These are phyloP conservation scores for Drosera spatulata DNA, from an alignment of 179 eudicot genomes.

Conservation along the genomic window DNA sequence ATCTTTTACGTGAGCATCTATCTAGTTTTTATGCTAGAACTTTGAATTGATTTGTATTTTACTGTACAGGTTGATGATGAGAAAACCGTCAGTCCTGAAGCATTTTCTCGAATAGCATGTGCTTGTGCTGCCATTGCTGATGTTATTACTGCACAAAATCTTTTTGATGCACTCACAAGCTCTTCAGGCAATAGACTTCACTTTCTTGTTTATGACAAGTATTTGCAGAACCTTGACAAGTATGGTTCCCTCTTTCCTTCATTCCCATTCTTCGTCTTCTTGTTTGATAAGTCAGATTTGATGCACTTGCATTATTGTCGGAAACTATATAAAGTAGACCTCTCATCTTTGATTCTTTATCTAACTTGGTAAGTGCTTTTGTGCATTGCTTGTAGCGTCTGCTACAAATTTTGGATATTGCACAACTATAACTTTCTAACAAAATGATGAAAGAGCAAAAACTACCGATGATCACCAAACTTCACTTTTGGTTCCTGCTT, in stretches of 20 bases:
- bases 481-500: no score
- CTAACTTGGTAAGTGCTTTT: no score
- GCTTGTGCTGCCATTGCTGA: slow-evolving; percentile 68
- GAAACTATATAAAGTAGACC: no score
- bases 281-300: no score
- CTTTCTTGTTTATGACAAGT: slow-evolving; percentile 76
- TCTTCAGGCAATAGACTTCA: slow-evolving; percentile 65
- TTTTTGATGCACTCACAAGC: slow-evolving; percentile 67
- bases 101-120: slow-evolving; percentile 80
- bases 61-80: slow-evolving; percentile 50
- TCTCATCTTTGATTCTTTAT: no score
- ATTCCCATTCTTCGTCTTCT: background rate
- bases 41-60: background rate
- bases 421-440: no score
- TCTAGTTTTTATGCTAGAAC: background rate
- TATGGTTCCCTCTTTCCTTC: slow-evolving; percentile 13
- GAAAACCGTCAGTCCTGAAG: slow-evolving; percentile 73
- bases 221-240: slow-evolving; percentile 72
- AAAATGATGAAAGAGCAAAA: no score
- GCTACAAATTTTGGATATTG: no score
- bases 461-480: no score
- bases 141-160: slow-evolving; percentile 62
- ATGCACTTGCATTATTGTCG: no score
- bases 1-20: background rate
- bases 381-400: no score